phyloP scores from a whole-genome alignment of 2,329 filamentous ascomycete genomes.

The Alternaria sp. region DNA sequence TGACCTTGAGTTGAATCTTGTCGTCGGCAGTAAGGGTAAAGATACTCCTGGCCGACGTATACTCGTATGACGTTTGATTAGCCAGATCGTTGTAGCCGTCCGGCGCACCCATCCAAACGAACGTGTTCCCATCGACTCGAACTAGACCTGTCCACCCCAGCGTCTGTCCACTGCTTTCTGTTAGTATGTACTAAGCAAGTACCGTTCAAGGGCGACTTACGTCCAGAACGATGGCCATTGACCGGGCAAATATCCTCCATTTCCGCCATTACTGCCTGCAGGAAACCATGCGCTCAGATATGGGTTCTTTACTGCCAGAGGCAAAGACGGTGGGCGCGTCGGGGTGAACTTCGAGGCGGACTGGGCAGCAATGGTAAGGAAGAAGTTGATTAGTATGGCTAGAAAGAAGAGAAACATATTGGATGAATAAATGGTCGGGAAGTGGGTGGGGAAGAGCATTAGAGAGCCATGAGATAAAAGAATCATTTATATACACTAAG shows the following conservation, averaged over 20 bases:
- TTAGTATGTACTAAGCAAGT: conserved; percentile 46
- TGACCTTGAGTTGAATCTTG: conserved; percentile 70
- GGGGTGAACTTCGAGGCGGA: conserved; percentile 66
- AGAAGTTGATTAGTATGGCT: conserved; percentile 24
- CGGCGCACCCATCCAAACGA: conserved; percentile 57
- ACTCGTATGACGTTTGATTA: conserved; percentile 70
- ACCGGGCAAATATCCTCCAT: conserved; percentile 72
- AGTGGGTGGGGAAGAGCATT: not conserved
- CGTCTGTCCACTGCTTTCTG: conserved; percentile 59
- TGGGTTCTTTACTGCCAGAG: conserved; percentile 76
- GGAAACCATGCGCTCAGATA: conserved; percentile 77
- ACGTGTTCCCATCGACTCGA: conserved; percentile 64
- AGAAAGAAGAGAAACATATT: conserved; percentile 34
- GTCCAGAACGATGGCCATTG: conserved; percentile 75
- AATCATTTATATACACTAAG: conserved; percentile 12
- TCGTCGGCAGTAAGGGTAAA: conserved; percentile 72
- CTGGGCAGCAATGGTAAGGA: conserved; percentile 22
- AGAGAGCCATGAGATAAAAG: not conserved
- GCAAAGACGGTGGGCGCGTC: conserved; percentile 71
- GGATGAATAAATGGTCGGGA: not conserved
- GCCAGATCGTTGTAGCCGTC: conserved; percentile 56
- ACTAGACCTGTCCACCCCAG: conserved; percentile 75
- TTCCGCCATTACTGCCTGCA: conserved; percentile 67
- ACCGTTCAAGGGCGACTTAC: conserved; percentile 50
- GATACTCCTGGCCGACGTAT: conserved; percentile 75